These are phyloP conservation scores for Boletus patriciae DNA, from an alignment of 768 basidiomycete species.

Conservation along the genomic window DNA sequence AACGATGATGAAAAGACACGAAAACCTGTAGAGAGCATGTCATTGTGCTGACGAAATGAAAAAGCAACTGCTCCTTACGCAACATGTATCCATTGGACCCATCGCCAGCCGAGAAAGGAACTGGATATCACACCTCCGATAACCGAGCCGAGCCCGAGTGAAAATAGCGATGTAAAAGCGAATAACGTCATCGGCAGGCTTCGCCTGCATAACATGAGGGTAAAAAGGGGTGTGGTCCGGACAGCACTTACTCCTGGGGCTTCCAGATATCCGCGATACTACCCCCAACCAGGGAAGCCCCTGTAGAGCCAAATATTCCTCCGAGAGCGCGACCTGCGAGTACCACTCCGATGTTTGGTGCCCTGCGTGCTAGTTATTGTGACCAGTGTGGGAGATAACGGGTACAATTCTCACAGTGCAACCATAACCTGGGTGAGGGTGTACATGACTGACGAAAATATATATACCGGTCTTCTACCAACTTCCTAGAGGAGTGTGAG, in stretches of 20 bases:
- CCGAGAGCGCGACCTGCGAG: conserved; percentile 58
- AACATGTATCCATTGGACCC: conserved; percentile 79
- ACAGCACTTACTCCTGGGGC: conserved; percentile 50
- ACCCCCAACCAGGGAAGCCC: conserved; percentile 66
- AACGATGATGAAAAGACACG: conserved; percentile 48
- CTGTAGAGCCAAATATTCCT: conserved; percentile 64
- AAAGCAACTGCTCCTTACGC: conserved; percentile 40
- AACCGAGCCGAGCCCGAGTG: conserved; percentile 62
- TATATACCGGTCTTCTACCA: conserved; percentile 61
- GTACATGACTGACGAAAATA: conserved; percentile 51
- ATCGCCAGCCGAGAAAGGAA: conserved; percentile 63
- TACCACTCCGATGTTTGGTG: conserved; percentile 52
- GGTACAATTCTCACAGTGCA: conserved; percentile 25
- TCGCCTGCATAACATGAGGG: conserved; percentile 45
- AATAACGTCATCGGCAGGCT: conserved; percentile 77
- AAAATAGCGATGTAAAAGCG: conserved; percentile 53
- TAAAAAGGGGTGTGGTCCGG: not conserved
- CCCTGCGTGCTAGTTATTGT: conserved; percentile 19
- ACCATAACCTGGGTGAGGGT: conserved; percentile 48
- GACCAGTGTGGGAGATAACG: not conserved
- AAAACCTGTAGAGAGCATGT: conserved; percentile 41
- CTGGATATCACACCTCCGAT: conserved; percentile 63
- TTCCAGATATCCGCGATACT: conserved; percentile 71
- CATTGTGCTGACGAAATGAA: not conserved
- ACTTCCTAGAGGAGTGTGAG: conserved; percentile 46